These are phyloP conservation scores for Neltuma alba DNA, from an alignment of 306 rosid species.

Conservation along the genomic window DNA sequence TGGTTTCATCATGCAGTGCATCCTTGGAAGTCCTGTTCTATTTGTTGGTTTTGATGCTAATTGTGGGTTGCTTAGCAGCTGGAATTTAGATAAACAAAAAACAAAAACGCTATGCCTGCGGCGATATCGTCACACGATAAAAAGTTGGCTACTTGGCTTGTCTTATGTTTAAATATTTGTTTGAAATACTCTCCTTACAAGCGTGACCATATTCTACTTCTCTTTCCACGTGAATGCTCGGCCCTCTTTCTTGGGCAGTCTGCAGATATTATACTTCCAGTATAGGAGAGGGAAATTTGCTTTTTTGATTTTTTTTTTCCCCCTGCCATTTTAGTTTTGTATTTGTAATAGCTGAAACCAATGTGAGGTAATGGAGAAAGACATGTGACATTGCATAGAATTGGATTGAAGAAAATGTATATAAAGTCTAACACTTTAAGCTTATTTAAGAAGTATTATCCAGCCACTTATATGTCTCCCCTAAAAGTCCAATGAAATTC, in stretches of 20 bases:
- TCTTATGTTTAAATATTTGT: neutral
- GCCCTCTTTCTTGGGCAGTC: neutral
- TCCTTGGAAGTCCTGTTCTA: neutral
- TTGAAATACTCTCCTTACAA: neutral
- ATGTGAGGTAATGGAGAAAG: neutral
- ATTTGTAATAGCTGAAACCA: neutral
- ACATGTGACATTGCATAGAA: neutral
- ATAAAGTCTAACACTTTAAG: neutral
- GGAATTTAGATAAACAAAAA: neutral
- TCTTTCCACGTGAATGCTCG: neutral
- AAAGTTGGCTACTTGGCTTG: no score
- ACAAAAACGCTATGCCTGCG: neutral
- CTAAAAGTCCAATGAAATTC: neutral
- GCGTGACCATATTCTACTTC: neutral
- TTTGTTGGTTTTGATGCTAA: neutral
- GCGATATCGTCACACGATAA: neutral
- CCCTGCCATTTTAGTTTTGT: neutral
- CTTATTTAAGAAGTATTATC: neutral
- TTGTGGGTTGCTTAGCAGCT: neutral
- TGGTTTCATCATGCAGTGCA: neutral
- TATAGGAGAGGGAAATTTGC: neutral
- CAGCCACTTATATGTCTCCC: neutral
- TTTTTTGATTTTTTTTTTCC: neutral
- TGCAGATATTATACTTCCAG: neutral
- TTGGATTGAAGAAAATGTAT: neutral